These are phyloP conservation scores for Sporothrix dimorphospora DNA, from an alignment of 2,329 filamentous ascomycete genomes.

Conservation along the genomic window DNA sequence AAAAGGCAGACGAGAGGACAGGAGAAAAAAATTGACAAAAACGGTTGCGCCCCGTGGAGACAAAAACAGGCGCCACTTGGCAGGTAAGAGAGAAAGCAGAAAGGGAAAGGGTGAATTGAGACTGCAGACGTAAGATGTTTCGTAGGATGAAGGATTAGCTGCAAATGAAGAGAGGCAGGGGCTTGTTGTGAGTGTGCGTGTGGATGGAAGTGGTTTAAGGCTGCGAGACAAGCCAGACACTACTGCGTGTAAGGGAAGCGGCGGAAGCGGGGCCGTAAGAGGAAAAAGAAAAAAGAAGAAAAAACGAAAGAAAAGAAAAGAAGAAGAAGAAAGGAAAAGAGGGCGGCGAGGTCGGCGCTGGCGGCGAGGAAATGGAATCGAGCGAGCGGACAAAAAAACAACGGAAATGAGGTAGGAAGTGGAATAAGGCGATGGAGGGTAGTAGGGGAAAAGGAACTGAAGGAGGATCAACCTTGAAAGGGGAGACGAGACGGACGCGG, in stretches of 20 bases:
- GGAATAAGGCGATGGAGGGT: slow-evolving; percentile 5
- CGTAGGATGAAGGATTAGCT: slow-evolving; percentile 10
- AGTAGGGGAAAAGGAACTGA: not conserved
- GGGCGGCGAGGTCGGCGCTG: too few relatives aligned
- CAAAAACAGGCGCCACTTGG: slow-evolving; percentile 5
- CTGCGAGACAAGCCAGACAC: slow-evolving; percentile 10
- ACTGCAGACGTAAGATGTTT: not conserved
- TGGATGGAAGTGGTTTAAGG: slow-evolving; percentile 13
- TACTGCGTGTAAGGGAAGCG: slow-evolving; percentile 19
- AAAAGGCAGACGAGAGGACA: not conserved
- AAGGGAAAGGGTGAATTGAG: not conserved
- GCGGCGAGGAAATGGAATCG: too few relatives aligned
- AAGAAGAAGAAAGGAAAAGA: not conserved
- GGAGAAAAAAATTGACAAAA: not conserved
- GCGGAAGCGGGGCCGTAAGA: slow-evolving; percentile 6
- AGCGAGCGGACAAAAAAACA: not conserved
- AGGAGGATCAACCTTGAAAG: not conserved
- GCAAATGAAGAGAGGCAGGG: not conserved
- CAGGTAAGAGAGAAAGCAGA: not conserved
- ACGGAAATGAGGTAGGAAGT: slow-evolving; percentile 24
- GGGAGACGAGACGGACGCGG: not conserved
- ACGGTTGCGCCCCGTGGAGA: not conserved
- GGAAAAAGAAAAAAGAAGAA: not conserved
- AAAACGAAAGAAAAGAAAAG: not conserved
- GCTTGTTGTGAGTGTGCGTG: not conserved